A percentile compares a stretch with the other conserved stretches of the same genome.
These are phyloP conservation scores for barley (Hordeum vulgare) DNA, from an alignment of 176 grass and related monocot species.

Conservation along the genomic window MorexV3_pseudomolecules_assembly NC_058523.1:538606791-538607290, in stretches of 20 bases:
- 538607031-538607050: slow-evolving; percentile 70
- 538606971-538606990: slow-evolving; percentile 86
- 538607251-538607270: neutral
- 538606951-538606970: slow-evolving; percentile 76
- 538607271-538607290: neutral
- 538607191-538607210: neutral
- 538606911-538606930: slow-evolving; percentile 91
- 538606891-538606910: slow-evolving; percentile 66
- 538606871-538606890: slow-evolving; percentile 63
- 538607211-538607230: neutral
- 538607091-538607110: slow-evolving; percentile 65
- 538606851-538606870: slow-evolving; percentile 97
- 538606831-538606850: slow-evolving; percentile 87
- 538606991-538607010: slow-evolving; percentile 64
- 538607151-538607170: neutral
- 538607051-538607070: slow-evolving; percentile 63
- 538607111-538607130: slow-evolving; percentile 24
- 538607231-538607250: neutral
- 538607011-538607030: slow-evolving; percentile 70
- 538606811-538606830: slow-evolving; percentile 92
- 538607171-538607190: neutral
- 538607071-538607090: slow-evolving; percentile 90
- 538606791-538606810: slow-evolving; percentile 78
- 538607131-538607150: slow-evolving; percentile 38
- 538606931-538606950: slow-evolving; percentile 67